Conservation (phyloP, 805 yeast genomes). For the Priceomyces castillae region DNA sequence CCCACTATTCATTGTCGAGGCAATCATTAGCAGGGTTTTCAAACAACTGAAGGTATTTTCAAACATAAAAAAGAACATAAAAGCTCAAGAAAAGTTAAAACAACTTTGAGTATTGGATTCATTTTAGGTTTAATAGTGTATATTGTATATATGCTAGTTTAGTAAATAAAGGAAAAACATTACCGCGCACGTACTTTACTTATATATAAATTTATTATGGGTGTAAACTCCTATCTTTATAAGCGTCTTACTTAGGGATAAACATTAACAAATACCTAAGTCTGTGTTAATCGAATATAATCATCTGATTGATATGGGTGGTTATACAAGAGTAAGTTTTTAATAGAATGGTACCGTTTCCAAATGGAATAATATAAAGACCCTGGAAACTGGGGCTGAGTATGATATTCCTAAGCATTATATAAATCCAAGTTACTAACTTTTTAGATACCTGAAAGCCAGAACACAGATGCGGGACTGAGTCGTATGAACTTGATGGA, state of each 20-base stretch:
- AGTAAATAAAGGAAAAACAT: too few relatives aligned
- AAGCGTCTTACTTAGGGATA: neutral
- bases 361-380: neutral
- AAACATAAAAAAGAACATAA: slow-evolving; percentile 12
- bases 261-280: neutral
- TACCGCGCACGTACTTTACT: too few relatives aligned
- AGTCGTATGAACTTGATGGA: neutral
- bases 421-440: neutral
- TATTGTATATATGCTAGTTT: too few relatives aligned
- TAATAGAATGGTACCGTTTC: neutral
- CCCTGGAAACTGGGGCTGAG: neutral
- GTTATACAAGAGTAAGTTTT: neutral
- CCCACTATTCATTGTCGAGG: slow-evolving; percentile 27
- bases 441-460: neutral
- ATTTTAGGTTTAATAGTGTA: too few relatives aligned
- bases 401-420: neutral
- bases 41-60: slow-evolving; percentile 23
- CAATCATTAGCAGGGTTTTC: slow-evolving; percentile 19
- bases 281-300: neutral
- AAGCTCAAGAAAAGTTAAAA: slow-evolving; percentile 3
- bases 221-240: too few relatives aligned
- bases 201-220: too few relatives aligned
- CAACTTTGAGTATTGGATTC: neutral
- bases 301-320: neutral
- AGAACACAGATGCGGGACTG: neutral